Conservation (phyloP, 371 early-diverging fungal species). For the Lichtheimia ramosa region DNA sequence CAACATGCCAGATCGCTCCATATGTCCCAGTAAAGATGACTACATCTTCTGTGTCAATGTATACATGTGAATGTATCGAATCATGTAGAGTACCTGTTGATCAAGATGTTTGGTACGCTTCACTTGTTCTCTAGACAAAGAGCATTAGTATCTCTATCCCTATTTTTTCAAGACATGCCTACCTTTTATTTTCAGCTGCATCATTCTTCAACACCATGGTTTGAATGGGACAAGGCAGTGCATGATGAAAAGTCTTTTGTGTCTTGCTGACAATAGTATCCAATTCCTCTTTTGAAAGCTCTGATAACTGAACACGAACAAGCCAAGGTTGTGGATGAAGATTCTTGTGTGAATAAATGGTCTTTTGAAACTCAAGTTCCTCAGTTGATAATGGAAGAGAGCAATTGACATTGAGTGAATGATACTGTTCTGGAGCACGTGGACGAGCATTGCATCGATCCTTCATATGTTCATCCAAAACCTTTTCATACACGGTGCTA, state of each 20-base stretch:
- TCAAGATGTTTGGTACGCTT: constrained; percentile 63
- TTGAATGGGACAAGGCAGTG: constrained; percentile 41
- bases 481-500: constrained; percentile 68
- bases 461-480: constrained; percentile 67
- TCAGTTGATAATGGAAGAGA: constrained; percentile 44
- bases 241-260: constrained; percentile 26
- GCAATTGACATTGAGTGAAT: constrained; percentile 59
- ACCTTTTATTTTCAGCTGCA: constrained; percentile 3
- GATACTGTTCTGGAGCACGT: constrained; percentile 44
- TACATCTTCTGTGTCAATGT: constrained; percentile 8
- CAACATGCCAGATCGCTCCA: constrained; percentile 64
- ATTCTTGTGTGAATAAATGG: constrained; percentile 42
- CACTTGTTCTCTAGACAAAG: constrained; percentile 29
- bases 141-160: no score
- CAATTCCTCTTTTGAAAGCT: constrained; percentile 41
- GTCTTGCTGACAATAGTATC: constrained; percentile 51
- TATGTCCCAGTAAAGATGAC: constrained; percentile 81
- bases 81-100: constrained; percentile 53
- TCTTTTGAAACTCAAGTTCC: constrained; percentile 48
- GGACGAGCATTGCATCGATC: constrained; percentile 72
- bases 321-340: constrained; percentile 48
- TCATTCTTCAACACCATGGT: constrained; percentile 29
- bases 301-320: constrained; percentile 43
- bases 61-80: no score
- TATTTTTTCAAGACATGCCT: no score